These are phyloP conservation scores for Eutypa lata DNA, from an alignment of 2,329 filamentous ascomycete species.

Conservation along the genomic window DNA sequence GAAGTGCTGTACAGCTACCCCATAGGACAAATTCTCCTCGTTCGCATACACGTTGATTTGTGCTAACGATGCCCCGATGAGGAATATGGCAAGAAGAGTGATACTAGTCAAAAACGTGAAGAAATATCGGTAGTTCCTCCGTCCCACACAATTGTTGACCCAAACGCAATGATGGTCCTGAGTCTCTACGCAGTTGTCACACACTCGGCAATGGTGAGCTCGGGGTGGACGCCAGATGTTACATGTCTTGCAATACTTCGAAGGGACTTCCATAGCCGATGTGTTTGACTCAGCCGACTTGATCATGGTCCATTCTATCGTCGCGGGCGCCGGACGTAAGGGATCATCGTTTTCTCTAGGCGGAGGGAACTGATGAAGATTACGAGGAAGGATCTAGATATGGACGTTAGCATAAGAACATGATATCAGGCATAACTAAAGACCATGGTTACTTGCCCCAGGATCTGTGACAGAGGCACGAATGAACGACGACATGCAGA, in stretches of 20 bases:
- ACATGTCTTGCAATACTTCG: constrained; percentile 97
- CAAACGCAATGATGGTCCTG: constrained; percentile 98
- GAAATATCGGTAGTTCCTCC: constrained; percentile 97
- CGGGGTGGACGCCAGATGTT: constrained; percentile 95
- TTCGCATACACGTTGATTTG: constrained; percentile 74
- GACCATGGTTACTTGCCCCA: constrained; percentile 61
- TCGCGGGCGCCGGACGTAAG: constrained; percentile 75
- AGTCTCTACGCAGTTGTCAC: constrained; percentile 95
- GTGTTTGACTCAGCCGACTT: constrained; percentile 71
- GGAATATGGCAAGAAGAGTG: constrained; percentile 72
- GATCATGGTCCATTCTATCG: constrained; percentile 91
- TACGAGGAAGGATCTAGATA: constrained; percentile 84
- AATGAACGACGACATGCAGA: constrained; percentile 89
- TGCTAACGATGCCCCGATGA: constrained; percentile 73
- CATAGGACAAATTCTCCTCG: constrained; percentile 64
- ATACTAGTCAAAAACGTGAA: constrained; percentile 83
- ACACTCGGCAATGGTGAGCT: constrained; percentile 92
- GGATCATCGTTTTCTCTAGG: constrained; percentile 74
- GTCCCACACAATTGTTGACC: constrained; percentile 97
- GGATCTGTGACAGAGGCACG: constrained; percentile 92
- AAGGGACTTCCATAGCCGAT: constrained; percentile 94
- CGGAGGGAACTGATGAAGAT: constrained; percentile 85
- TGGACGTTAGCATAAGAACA: constrained; percentile 6
- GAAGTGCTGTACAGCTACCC: constrained; percentile 64
- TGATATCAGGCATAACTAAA: neutral